Percentiles rank a stretch among this genome's conserved stretches.
Evolutionary conservation across 768 basidiomycete genomes (phyloP).

Genomic region (Cyclocybe aegerita): DNA sequence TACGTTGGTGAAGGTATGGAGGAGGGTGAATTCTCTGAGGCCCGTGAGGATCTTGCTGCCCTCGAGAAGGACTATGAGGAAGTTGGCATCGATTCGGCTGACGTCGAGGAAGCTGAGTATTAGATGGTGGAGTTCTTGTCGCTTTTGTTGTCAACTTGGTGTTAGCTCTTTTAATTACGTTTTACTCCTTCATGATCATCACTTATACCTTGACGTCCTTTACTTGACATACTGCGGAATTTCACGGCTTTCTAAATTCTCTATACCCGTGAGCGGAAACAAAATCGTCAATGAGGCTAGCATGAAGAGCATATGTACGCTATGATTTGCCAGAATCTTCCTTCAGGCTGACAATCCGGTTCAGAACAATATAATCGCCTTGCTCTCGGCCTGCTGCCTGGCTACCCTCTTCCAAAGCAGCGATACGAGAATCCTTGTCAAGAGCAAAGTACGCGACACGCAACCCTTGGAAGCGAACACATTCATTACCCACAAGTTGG

Average conservation of each 20-base stretch:
- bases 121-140: slow-evolving; percentile 25
- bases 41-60: slow-evolving; percentile 96
- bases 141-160: slow-evolving; percentile 13
- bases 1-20: slow-evolving; percentile 99
- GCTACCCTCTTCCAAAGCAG: slow-evolving; percentile 57
- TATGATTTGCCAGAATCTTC: slow-evolving; percentile 83
- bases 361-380: slow-evolving; percentile 83
- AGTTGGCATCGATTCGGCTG: slow-evolving; percentile 77
- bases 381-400: slow-evolving; percentile 46
- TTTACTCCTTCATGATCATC: slow-evolving; percentile 21
- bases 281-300: no score
- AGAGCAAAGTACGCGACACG: slow-evolving; percentile 94
- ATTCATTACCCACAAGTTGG: slow-evolving; percentile 87
- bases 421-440: slow-evolving; percentile 80
- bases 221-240: slow-evolving; percentile 26
- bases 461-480: slow-evolving; percentile 94
- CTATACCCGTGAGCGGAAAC: not conserved
- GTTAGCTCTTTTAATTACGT: slow-evolving; percentile 18
- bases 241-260: slow-evolving; percentile 19
- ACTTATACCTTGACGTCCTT: slow-evolving; percentile 28
- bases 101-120: slow-evolving; percentile 69
- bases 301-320: not conserved
- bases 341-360: slow-evolving; percentile 92
- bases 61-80: slow-evolving; percentile 96
- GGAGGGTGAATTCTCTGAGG: slow-evolving; percentile 99